These are phyloP conservation scores for Oropetium thomaeum DNA, from an alignment of 176 grass and related monocot genomes.

Conservation along the genomic window DNA sequence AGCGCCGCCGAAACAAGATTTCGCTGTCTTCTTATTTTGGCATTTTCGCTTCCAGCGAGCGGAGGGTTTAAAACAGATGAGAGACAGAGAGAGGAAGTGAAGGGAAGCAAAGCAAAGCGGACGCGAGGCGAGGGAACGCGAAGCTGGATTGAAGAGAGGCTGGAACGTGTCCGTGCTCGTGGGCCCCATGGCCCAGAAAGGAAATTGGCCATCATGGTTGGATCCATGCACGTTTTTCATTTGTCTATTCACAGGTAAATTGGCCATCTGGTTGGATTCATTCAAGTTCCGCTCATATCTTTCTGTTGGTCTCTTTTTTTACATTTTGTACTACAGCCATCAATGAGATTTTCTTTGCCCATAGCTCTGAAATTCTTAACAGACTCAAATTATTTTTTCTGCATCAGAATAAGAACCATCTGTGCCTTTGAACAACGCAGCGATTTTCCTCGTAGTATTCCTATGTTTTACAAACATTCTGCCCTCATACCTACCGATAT, in stretches of 20 bases:
- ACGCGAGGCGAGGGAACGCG: conserved; percentile 40
- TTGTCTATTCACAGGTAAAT: background rate
- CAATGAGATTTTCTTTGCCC: background rate
- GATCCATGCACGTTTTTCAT: background rate
- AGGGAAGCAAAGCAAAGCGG: conserved; percentile 12
- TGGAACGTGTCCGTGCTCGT: conserved; percentile 34
- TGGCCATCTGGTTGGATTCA: background rate
- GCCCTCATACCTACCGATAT: background rate
- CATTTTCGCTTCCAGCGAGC: background rate
- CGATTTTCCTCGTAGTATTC: too few relatives aligned
- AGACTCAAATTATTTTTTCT: background rate
- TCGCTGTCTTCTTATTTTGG: conserved; percentile 24
- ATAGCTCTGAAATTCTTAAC: background rate
- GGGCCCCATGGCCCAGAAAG: background rate
- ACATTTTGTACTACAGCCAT: too few relatives aligned
- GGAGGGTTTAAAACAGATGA: conserved; percentile 16
- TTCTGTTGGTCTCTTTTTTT: background rate
- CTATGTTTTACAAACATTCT: too few relatives aligned
- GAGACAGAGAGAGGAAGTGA: background rate
- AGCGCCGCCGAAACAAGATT: conserved; percentile 15
- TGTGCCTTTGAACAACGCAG: too few relatives aligned
- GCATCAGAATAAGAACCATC: background rate
- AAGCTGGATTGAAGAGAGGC: conserved; percentile 60
- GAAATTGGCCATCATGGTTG: background rate
- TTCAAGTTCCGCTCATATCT: background rate